phyloP scores from a whole-genome alignment of 2,329 filamentous ascomycete genomes.

The Paracorniculantispora psalliotae region DNA sequence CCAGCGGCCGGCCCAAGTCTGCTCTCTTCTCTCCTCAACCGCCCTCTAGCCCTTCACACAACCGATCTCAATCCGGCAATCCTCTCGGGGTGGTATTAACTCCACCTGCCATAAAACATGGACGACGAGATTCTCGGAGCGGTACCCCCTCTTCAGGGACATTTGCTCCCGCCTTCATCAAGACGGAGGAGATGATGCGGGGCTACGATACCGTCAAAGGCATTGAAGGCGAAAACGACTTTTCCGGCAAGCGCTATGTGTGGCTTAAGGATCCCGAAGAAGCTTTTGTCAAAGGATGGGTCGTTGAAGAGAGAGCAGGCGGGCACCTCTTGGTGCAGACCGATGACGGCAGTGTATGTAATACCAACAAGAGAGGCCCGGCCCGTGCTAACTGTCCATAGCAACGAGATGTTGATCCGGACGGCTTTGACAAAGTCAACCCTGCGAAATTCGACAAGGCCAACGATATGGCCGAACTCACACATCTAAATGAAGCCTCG shows the following conservation, averaged over 20 bases:
- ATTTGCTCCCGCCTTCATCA: constrained; percentile 95
- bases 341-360: constrained; percentile 79
- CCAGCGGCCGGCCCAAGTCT: constrained; percentile 64
- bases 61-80: constrained; percentile 64
- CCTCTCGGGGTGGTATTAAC: constrained; percentile 39
- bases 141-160: constrained; percentile 66
- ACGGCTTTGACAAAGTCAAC: constrained; percentile 97
- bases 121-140: constrained; percentile 58
- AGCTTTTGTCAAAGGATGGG: constrained; percentile 89
- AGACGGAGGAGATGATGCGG: constrained; percentile 68
- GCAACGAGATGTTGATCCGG: constrained; percentile 81
- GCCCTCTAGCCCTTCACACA: constrained; percentile 48
- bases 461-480: constrained; percentile 98
- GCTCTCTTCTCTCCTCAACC: constrained; percentile 54
- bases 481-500: constrained; percentile 94
- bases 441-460: constrained; percentile 99
- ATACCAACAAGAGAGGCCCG: neutral
- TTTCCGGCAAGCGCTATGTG: constrained; percentile 96
- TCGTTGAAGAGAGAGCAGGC: constrained; percentile 72
- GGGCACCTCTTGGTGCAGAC: constrained; percentile 79
- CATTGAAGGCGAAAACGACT: constrained; percentile 97
- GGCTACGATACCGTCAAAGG: constrained; percentile 56
- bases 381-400: constrained; percentile 31
- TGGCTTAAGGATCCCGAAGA: constrained; percentile 86
- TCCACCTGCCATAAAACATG: constrained; percentile 37